These are phyloP conservation scores for Penicillium polonicum DNA, from an alignment of 2,329 filamentous ascomycete genomes.

Conservation along the genomic window DNA sequence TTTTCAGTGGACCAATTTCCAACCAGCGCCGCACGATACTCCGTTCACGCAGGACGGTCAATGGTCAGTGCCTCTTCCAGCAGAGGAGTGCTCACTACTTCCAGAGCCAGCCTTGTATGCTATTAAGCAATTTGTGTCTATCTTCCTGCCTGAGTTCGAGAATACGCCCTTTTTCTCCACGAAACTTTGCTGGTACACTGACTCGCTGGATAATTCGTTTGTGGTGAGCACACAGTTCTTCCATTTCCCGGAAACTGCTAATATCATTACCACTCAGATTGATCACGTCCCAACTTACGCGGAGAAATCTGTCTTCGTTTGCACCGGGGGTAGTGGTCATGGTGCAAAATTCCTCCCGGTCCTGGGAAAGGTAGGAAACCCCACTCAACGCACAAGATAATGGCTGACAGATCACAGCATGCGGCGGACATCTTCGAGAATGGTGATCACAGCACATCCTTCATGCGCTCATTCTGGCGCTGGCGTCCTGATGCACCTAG, in stretches of 20 bases:
- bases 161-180: constrained; percentile 25
- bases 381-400: background rate
- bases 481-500: constrained; percentile 29
- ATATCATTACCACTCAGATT: constrained; percentile 15
- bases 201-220: constrained; percentile 38
- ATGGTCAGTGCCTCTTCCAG: constrained; percentile 34
- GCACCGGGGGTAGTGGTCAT: constrained; percentile 39
- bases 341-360: constrained; percentile 41
- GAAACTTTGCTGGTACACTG: constrained; percentile 40
- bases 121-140: constrained; percentile 23
- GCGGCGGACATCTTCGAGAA: constrained; percentile 35
- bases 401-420: constrained; percentile 26
- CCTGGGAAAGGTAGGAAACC: constrained; percentile 29
- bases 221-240: constrained; percentile 11
- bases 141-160: constrained; percentile 31
- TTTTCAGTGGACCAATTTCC: constrained; percentile 35
- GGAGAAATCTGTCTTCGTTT: constrained; percentile 35
- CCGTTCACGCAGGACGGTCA: constrained; percentile 32
- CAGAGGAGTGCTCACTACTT: constrained; percentile 17
- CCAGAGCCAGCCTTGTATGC: constrained; percentile 25
- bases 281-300: constrained; percentile 34
- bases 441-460: constrained; percentile 26
- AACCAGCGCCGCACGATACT: constrained; percentile 26
- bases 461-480: constrained; percentile 34
- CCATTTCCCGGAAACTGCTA: background rate